Percentiles rank a stretch among this genome's conserved stretches.
Conservation (phyloP, 108 stramenopile genomes). For the Thalassiosira profunda region DNA sequence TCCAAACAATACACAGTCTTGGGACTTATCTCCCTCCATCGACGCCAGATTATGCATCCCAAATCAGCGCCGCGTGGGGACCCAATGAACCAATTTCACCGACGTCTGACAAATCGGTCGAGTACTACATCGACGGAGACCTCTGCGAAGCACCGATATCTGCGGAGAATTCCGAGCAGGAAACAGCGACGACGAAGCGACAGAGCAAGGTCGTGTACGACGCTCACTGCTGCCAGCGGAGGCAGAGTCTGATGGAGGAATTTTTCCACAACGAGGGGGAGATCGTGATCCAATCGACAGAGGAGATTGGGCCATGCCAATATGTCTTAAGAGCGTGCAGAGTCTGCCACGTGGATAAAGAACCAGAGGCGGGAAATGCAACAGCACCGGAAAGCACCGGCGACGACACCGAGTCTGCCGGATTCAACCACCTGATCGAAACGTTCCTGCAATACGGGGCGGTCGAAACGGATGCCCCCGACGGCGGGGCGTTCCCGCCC, state of each 20-base stretch:
- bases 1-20: slow-evolving; percentile 7
- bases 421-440: slow-evolving; percentile 26
- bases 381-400: not conserved
- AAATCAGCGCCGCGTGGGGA: slow-evolving; percentile 16
- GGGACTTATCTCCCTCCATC: slow-evolving; percentile 17
- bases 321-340: slow-evolving; percentile 27
- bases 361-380: not conserved
- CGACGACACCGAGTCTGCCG: slow-evolving; percentile 18
- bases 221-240: slow-evolving; percentile 30
- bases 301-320: slow-evolving; percentile 32
- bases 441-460: slow-evolving; percentile 14
- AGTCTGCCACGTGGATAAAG: slow-evolving; percentile 13
- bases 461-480: too few relatives aligned
- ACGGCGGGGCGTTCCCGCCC: slow-evolving; percentile 46
- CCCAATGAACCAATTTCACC: slow-evolving; percentile 6
- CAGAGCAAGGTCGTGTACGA: slow-evolving; percentile 48
- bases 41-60: slow-evolving; percentile 8
- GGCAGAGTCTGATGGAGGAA: slow-evolving; percentile 21
- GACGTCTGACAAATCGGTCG: slow-evolving; percentile 10
- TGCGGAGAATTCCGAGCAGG: not conserved
- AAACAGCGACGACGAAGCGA: slow-evolving; percentile 15
- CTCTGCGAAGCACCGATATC: not conserved
- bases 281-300: slow-evolving; percentile 18
- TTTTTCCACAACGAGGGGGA: slow-evolving; percentile 26
- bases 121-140: slow-evolving; percentile 40